These are phyloP conservation scores for Citrus glauca DNA, from an alignment of 345 rosid species.

Conservation along the genomic window DNA sequence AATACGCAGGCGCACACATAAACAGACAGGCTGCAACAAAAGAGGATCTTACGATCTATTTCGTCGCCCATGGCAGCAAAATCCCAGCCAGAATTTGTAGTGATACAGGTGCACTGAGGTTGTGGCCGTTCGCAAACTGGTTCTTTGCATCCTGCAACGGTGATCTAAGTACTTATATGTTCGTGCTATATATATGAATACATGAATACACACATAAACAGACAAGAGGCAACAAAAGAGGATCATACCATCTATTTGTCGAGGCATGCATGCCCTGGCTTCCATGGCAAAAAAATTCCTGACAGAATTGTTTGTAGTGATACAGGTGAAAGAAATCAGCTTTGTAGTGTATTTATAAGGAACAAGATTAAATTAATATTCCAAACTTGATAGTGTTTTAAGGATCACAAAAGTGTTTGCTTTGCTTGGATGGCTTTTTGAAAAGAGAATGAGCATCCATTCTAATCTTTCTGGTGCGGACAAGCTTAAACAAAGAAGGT, in stretches of 20 bases:
- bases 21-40: too few species aligned
- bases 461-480: not conserved
- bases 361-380: not conserved
- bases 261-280: too few species aligned
- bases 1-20: too few species aligned
- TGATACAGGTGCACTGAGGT: not conserved
- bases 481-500: not conserved
- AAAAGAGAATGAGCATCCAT: constrained; percentile 14
- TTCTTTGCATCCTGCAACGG: too few species aligned
- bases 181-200: too few species aligned
- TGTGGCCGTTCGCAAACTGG: too few species aligned
- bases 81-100: not conserved
- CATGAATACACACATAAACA: too few species aligned
- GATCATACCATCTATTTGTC: constrained; percentile 8
- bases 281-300: constrained; percentile 18
- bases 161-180: too few species aligned
- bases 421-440: not conserved
- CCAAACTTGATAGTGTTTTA: constrained; percentile 1
- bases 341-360: not conserved
- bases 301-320: not conserved
- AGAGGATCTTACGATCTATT: constrained; percentile 11
- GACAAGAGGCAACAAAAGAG: not conserved
- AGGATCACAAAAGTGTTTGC: constrained; percentile 3
- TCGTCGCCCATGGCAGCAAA: constrained; percentile 14
- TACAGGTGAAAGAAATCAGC: not conserved